Percentiles rank a stretch among this genome's conserved stretches.
phyloP scores from a whole-genome alignment of 768 basidiomycete species.

The Boletus tylopilopsis region DNA sequence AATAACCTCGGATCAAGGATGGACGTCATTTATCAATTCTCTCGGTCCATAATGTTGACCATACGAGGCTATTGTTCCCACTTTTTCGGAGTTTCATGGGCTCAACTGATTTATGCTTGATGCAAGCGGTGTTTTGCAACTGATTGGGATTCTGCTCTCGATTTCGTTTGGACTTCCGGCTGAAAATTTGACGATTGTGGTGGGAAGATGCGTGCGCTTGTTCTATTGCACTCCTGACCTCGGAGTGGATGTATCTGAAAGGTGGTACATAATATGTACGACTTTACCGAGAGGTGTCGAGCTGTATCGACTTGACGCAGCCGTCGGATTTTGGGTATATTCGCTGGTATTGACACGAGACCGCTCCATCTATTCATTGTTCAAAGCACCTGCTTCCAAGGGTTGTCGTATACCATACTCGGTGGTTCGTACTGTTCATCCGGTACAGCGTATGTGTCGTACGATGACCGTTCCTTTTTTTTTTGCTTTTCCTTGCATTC shows the following conservation, averaged over 20 bases:
- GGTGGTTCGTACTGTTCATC: slow-evolving; percentile 18
- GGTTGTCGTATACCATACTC: slow-evolving; percentile 20
- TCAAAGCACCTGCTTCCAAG: slow-evolving; percentile 7
- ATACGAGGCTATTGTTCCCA: slow-evolving; percentile 8
- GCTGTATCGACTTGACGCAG: neutral
- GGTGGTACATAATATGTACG: slow-evolving; percentile 12
- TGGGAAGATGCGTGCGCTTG: slow-evolving; percentile 20
- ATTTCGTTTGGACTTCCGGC: slow-evolving; percentile 18
- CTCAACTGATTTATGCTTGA: neutral
- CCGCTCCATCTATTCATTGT: neutral
- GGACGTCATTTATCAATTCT: slow-evolving; percentile 7
- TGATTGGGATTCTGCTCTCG: slow-evolving; percentile 7
- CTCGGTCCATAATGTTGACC: slow-evolving; percentile 5
- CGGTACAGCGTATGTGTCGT: slow-evolving; percentile 4
- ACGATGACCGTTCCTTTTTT: slow-evolving; percentile 10
- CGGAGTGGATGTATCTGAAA: slow-evolving; percentile 13
- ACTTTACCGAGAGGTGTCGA: neutral
- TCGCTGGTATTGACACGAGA: slow-evolving; percentile 3
- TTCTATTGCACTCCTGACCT: slow-evolving; percentile 2
- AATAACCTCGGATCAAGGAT: neutral
- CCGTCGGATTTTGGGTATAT: slow-evolving; percentile 16
- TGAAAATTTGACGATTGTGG: slow-evolving; percentile 13
- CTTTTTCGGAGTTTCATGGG: neutral
- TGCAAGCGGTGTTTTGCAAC: too few species aligned
- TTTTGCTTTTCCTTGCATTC: slow-evolving; percentile 5